Evolutionary conservation across 1,284 basidiomycete genomes (phyloP).

Genomic region (Trametes sp.): DNA sequence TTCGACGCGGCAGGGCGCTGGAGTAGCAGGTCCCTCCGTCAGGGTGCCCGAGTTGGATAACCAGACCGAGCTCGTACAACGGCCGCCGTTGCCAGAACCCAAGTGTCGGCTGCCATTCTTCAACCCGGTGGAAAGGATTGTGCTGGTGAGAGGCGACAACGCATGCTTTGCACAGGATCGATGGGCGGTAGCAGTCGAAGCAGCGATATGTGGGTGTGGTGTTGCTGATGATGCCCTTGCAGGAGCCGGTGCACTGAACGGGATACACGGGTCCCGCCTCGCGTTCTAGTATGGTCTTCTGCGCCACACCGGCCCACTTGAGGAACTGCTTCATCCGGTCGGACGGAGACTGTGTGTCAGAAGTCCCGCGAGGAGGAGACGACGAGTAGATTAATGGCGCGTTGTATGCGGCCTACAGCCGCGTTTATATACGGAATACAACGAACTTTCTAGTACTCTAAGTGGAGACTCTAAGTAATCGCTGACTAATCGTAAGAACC

Average conservation of each 20-base stretch:
- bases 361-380: neutral
- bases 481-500: too few relatives aligned
- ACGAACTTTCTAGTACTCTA: too few relatives aligned
- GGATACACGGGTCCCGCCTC: conserved; percentile 3
- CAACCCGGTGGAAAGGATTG: conserved; percentile 23
- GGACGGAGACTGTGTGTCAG: neutral
- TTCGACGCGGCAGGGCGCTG: neutral
- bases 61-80: neutral
- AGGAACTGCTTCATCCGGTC: conserved; percentile 8
- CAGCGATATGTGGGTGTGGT: conserved; percentile 10
- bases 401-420: too few relatives aligned
- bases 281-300: neutral
- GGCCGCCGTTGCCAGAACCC: conserved; percentile 11
- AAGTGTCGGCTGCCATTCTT: conserved; percentile 1
- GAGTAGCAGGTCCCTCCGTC: neutral
- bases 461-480: too few relatives aligned
- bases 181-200: conserved; percentile 18
- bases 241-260: neutral
- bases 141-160: neutral
- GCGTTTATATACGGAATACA: too few relatives aligned
- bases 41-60: conserved; percentile 9
- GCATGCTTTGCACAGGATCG: conserved; percentile 2
- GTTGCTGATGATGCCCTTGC: neutral
- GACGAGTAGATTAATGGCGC: too few relatives aligned
- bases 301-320: neutral